Evolutionary conservation across 1,139 yeast species (phyloP).

Genomic region (Debaryomyces fabryi): DNA sequence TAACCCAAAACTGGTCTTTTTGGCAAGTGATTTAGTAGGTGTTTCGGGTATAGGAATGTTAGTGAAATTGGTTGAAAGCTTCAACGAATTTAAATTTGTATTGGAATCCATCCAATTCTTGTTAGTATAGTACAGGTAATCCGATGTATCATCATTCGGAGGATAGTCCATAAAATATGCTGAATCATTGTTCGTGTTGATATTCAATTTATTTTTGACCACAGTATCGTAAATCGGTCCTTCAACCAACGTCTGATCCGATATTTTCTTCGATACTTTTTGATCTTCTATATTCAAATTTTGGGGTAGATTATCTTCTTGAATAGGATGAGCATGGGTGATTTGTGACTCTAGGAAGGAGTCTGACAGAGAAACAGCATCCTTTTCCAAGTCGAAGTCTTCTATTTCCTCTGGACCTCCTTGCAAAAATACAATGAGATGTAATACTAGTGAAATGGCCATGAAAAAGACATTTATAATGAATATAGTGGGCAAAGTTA

Average conservation of each 20-base stretch:
- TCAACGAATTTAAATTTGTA: constrained; percentile 10
- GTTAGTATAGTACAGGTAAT: constrained; percentile 15
- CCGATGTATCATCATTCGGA: neutral
- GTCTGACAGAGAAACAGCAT: neutral
- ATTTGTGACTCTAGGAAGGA: neutral
- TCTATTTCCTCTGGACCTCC: neutral
- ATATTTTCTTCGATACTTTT: constrained; percentile 12
- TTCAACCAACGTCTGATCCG: constrained; percentile 15
- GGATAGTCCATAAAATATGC: constrained; percentile 1
- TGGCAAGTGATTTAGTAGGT: neutral
- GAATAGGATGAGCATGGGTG: neutral
- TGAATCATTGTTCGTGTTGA: constrained; percentile 11
- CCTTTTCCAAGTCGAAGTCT: constrained; percentile 1
- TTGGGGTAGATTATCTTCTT: neutral
- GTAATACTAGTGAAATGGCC: constrained; percentile 10
- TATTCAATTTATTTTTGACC: constrained; percentile 2
- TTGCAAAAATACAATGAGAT: neutral
- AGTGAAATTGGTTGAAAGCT: constrained; percentile 7
- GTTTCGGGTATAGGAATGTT: neutral
- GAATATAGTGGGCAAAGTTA: constrained; percentile 15
- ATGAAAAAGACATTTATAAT: constrained; percentile 14
- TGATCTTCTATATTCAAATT: neutral
- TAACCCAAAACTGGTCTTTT: constrained; percentile 9
- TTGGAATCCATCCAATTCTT: constrained; percentile 26
- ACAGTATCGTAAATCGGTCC: constrained; percentile 5